These are phyloP conservation scores for Colletotrichum scovillei DNA, from an alignment of 2,329 filamentous ascomycete genomes.

Conservation along the genomic window DNA sequence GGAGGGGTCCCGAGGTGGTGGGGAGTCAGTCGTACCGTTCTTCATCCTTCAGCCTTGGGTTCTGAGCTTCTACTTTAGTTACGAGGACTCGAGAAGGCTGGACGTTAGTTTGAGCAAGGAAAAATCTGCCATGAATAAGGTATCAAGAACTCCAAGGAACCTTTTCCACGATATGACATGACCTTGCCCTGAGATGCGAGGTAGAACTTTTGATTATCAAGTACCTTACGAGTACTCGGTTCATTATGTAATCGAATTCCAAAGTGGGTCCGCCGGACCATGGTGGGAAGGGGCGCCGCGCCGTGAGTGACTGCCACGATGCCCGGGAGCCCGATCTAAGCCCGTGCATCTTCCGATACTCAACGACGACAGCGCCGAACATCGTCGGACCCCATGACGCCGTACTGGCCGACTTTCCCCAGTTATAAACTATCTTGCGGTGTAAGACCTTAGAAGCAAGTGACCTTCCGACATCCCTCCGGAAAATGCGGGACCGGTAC, in stretches of 20 bases:
- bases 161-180: neutral
- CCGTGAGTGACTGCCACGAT: neutral
- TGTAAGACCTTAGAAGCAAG: neutral
- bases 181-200: too few species aligned
- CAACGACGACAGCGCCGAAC: neutral
- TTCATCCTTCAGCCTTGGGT: neutral
- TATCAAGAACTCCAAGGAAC: neutral
- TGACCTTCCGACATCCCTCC: neutral
- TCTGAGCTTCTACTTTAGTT: neutral
- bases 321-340: neutral
- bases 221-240: too few species aligned
- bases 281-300: neutral
- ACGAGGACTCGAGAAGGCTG: neutral
- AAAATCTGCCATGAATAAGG: too few species aligned
- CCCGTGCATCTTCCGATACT: neutral
- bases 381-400: neutral
- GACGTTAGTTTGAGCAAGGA: too few species aligned
- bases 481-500: neutral
- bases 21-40: slow-evolving; percentile 28
- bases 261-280: neutral
- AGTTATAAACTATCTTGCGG: neutral
- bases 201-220: too few species aligned
- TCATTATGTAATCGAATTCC: neutral
- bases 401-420: neutral
- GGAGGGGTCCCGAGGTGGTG: slow-evolving; percentile 13